Evolutionary conservation across 208 protist species (phyloP).

Genomic region (Acanthamoeba royreba): DNA sequence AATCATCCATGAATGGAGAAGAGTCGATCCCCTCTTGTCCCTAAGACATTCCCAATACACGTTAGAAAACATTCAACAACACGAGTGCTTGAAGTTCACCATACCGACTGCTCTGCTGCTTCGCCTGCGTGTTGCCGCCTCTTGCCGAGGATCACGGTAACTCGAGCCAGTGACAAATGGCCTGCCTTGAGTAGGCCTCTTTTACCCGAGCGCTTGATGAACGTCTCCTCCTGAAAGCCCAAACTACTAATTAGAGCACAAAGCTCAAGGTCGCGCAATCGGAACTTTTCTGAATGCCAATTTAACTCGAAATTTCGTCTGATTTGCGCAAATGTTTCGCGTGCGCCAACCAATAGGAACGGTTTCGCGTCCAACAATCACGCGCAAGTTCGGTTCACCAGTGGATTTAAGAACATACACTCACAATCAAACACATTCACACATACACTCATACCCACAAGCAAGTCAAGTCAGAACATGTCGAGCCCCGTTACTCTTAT

Average conservation of each 20-base stretch:
- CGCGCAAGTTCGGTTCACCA: too few relatives aligned
- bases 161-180: constrained; percentile 68
- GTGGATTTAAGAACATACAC: too few relatives aligned
- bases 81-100: too few relatives aligned
- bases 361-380: too few relatives aligned
- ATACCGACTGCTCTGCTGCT: too few relatives aligned
- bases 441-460: too few relatives aligned
- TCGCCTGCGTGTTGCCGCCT: not conserved
- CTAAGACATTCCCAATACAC: not conserved
- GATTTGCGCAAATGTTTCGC: too few relatives aligned
- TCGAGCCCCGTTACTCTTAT: constrained; percentile 14
- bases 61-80: not conserved
- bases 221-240: constrained; percentile 46
- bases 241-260: not conserved
- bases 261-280: not conserved
- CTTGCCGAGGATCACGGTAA: constrained; percentile 59
- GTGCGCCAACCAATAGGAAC: too few relatives aligned
- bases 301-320: too few relatives aligned
- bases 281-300: too few relatives aligned
- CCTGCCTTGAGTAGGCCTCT: constrained; percentile 64
- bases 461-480: not conserved
- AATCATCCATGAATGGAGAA: constrained; percentile 76
- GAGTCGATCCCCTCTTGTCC: not conserved
- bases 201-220: constrained; percentile 53
- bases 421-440: too few relatives aligned